Evolutionary conservation across 345 rosid species (phyloP).

Genomic region (Pseudoturritis turrita): DNA sequence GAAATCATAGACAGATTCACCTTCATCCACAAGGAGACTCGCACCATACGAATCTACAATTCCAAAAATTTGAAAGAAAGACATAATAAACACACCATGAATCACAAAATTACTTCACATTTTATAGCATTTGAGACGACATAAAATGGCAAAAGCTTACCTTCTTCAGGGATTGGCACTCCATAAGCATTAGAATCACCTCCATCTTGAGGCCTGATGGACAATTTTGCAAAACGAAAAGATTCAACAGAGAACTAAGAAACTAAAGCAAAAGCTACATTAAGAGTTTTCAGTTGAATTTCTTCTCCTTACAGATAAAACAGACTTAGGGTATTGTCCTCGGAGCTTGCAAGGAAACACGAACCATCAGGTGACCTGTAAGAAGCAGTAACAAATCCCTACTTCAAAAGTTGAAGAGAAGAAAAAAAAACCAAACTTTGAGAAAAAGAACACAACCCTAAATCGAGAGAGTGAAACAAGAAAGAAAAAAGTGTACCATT

Average conservation of each 20-base stretch:
- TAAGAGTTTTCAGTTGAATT: not conserved
- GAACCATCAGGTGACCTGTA: conserved; percentile 97
- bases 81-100: not conserved
- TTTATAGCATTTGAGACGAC: not conserved
- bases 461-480: not conserved
- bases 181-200: conserved; percentile 22
- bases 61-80: not conserved
- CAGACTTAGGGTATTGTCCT: conserved; percentile 69
- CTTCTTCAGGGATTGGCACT: conserved; percentile 22
- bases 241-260: not conserved
- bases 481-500: conserved; percentile 42
- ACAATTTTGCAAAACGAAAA: not conserved
- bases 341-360: conserved; percentile 70
- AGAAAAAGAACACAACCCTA: not conserved
- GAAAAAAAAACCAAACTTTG: not conserved
- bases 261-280: not conserved
- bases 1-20: conserved; percentile 89
- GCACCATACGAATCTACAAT: conserved; percentile 73
- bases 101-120: not conserved
- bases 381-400: conserved; percentile 10
- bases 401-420: not conserved
- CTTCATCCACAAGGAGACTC: conserved; percentile 61
- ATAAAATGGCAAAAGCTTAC: not conserved
- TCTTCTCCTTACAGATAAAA: conserved; percentile 61
- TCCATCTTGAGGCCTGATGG: conserved; percentile 33